These are phyloP conservation scores for Nannochloropsis gaditana DNA, from an alignment of 108 stramenopile species.

Conservation along the genomic window DNA sequence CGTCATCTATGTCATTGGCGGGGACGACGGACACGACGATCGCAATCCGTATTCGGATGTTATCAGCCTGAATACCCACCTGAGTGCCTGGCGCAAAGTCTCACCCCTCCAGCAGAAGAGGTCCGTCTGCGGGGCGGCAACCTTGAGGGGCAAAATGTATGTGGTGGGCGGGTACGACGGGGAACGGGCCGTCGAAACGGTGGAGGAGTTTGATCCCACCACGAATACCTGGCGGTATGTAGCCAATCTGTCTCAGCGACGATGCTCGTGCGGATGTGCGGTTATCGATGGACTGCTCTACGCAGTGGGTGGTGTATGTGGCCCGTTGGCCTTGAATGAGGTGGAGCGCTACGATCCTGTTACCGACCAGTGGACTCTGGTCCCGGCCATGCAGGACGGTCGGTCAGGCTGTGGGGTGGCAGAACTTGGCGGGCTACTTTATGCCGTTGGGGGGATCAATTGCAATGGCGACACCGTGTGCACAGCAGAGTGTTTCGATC, in stretches of 20 bases:
- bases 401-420: conserved; percentile 21
- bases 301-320: conserved; percentile 26
- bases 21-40: conserved; percentile 29
- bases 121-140: conserved; percentile 8
- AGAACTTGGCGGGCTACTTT: neutral
- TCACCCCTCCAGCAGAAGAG: conserved; percentile 22
- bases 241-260: neutral
- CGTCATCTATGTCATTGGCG: neutral
- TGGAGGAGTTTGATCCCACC: conserved; percentile 20
- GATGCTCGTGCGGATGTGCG: conserved; percentile 9
- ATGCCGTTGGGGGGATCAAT: conserved; percentile 22
- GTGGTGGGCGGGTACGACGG: conserved; percentile 27
- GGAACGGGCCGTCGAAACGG: neutral
- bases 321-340: conserved; percentile 15
- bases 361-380: neutral
- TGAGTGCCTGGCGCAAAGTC: neutral
- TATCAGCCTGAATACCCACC: neutral
- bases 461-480: conserved; percentile 3
- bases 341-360: conserved; percentile 28
- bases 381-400: conserved; percentile 14
- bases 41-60: conserved; percentile 16
- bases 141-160: conserved; percentile 7
- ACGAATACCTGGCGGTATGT: neutral
- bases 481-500: conserved; percentile 7
- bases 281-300: conserved; percentile 21